phyloP scores from a whole-genome alignment of 768 basidiomycete species.

The Leucocoprinus birnbaumii region DNA sequence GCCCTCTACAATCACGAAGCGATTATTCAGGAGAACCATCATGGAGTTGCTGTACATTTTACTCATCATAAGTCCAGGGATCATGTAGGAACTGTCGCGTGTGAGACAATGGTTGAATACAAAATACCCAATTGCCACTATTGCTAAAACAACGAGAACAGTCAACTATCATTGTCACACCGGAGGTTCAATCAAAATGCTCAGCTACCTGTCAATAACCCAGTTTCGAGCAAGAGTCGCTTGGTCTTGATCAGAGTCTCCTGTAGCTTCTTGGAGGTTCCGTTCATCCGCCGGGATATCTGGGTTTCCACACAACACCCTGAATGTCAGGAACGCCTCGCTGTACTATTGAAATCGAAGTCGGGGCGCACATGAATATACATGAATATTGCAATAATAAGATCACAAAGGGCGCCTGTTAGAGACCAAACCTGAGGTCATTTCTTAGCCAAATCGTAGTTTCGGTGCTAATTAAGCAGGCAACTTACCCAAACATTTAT shows the following conservation, averaged over 20 bases:
- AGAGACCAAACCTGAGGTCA: background rate
- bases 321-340: too few relatives aligned
- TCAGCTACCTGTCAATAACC: constrained; percentile 2
- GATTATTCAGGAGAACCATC: constrained; percentile 9
- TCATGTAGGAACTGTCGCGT: background rate
- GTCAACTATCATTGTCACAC: too few relatives aligned
- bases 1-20: background rate
- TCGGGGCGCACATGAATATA: background rate
- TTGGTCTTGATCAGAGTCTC: background rate
- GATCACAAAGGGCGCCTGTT: background rate
- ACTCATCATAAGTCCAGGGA: constrained; percentile 3
- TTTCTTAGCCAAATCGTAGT: too few relatives aligned
- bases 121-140: too few relatives aligned
- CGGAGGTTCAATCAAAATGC: too few relatives aligned
- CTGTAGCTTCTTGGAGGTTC: background rate
- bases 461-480: too few relatives aligned
- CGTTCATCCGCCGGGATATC: background rate
- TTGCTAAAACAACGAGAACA: too few relatives aligned
- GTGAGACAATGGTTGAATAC: too few relatives aligned
- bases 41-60: constrained; percentile 5
- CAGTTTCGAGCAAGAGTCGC: constrained; percentile 5
- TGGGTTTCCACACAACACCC: background rate
- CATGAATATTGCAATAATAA: constrained; percentile 9
- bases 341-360: too few relatives aligned
- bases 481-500: too few relatives aligned